Base-by-base conservation (phyloP, 148 eudicot genomes). In the Cornus controversa region DNA sequence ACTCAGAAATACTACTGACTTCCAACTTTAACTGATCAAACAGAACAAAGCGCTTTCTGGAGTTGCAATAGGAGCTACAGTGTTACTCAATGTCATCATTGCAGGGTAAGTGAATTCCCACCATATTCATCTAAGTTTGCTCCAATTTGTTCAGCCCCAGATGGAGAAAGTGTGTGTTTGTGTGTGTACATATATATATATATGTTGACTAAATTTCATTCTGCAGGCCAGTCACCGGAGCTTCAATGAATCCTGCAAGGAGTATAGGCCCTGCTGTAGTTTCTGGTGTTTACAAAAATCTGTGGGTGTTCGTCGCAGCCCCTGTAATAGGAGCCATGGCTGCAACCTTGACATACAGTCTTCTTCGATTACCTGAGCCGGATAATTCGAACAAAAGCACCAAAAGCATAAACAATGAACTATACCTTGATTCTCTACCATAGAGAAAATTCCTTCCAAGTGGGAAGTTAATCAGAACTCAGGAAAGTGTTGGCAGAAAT, bases 231-330 rank as follows among this genome's bases (percentile, higher is more conserved):
- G 84, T 79, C 15, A 84, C 90, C 11, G 90, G 90, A 45, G 87
- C 87, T 73, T 78, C 87, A 25, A 84, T 87, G 87, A 87, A 87
- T 67, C 90, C 87, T 8, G 85, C 87, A 73, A 87, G 87, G 74
- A 87, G 89, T 64, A 72, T 87, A 40, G 87, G 87, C 50, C 87
- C 87, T 34, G 89, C 89, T 10, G 5, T 84, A 2, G 81, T 78
- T 40, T 57, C 82, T 4, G 82, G 87, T 6, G 67, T 40, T 22
- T 75, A 74, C n/a, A 82, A 82, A 66, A 80, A 87, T 42, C 77
- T 77, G 15, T 84, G 89, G 87, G 84, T 82, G 1, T 87, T 27
- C 70, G 76, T 84, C 6, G 80, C 82, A 15, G 84, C 79, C 28
- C 87, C 90, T 8, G 73, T 82, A 18, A 77, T 84, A 15, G 86